Evolutionary conservation across 768 basidiomycete genomes (phyloP), one percentile per base, ranked within the genome.

Genomic region (Psilocybe cyanescens): DNA sequence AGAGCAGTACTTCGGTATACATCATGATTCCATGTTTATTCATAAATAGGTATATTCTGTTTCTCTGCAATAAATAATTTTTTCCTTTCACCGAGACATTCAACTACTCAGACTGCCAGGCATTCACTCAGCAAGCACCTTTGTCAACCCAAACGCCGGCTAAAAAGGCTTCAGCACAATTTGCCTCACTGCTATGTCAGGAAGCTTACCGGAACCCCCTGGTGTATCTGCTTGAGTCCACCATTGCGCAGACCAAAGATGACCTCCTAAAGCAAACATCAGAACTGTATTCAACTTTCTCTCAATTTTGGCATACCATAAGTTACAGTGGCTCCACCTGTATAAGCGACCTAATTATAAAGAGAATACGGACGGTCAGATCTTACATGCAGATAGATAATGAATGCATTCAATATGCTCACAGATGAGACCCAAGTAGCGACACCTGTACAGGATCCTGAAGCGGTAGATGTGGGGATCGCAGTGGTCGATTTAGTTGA

Each of bases 191-290:
- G 24, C 30, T 39, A 37, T 29, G 28, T 59, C 3, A 29, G 39
- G 31, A 8, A 52, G 49, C 80, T 58, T 62, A 83, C 83, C 81
- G 55, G 78, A 54, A 5, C 79, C 81, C 62, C 85, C 85, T 12
- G 86, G 86, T 47, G 74, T 80, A 61, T 89, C 86, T 28, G 75
- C 81, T 65, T 83, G 74, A 5, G 86, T 86, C 86, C 86, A 87
- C 86, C 86, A 88, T 70, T 81, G 76, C 16, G 83, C 85, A 16
- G 81, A 83, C 86, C 86, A 88, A 35, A 87, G 74, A 61, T 85
- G 78, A 3, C 80, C 79, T 55, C 70, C 82, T 84, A 52, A 56
- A 50, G 52, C 31, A 31, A 17, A 31, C 50, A 44, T 44, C 14
- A 50, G 66, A 54, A 31, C 55, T 41, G 46, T 52, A 31, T 48